Evolutionary conservation across 202 grass and related monocot genomes (phyloP).

Genomic region (Setaria viridis): DNA sequence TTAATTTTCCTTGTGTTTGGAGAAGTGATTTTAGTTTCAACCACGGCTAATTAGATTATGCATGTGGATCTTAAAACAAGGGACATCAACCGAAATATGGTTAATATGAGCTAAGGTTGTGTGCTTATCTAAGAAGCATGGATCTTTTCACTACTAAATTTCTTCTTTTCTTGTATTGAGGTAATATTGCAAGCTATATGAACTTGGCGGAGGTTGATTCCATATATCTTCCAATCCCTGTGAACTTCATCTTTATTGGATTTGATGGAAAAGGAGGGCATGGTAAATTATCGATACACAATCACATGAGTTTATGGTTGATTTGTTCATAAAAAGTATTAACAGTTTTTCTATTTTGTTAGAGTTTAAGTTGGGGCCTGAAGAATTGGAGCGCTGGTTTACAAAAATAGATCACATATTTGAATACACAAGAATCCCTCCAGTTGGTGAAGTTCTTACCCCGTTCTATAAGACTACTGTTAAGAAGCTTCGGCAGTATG

Average conservation of each 20-base stretch:
- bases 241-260: constrained; percentile 98
- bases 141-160: constrained; percentile 15
- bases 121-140: constrained; percentile 27
- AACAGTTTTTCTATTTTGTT: constrained; percentile 35
- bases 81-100: background rate
- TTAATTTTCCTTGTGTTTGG: background rate
- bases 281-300: constrained; percentile 54
- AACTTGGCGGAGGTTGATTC: constrained; percentile 82
- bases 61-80: background rate
- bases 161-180: constrained; percentile 53
- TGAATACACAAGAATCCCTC: constrained; percentile 91
- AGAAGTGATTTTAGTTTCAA: constrained; percentile 16
- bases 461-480: constrained; percentile 88
- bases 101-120: constrained; percentile 22
- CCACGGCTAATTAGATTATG: constrained; percentile 20
- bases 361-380: constrained; percentile 83
- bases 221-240: constrained; percentile 84
- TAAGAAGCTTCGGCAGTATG: constrained; percentile 79
- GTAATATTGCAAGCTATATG: constrained; percentile 83
- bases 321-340: constrained; percentile 24
- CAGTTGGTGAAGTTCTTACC: constrained; percentile 82
- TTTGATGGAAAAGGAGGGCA: constrained; percentile 98
- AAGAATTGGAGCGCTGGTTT: constrained; percentile 94
- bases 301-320: constrained; percentile 6
- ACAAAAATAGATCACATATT: constrained; percentile 95